Base-by-base conservation (phyloP, 768 basidiomycete species). In the Cystofilobasidium macerans region DNA sequence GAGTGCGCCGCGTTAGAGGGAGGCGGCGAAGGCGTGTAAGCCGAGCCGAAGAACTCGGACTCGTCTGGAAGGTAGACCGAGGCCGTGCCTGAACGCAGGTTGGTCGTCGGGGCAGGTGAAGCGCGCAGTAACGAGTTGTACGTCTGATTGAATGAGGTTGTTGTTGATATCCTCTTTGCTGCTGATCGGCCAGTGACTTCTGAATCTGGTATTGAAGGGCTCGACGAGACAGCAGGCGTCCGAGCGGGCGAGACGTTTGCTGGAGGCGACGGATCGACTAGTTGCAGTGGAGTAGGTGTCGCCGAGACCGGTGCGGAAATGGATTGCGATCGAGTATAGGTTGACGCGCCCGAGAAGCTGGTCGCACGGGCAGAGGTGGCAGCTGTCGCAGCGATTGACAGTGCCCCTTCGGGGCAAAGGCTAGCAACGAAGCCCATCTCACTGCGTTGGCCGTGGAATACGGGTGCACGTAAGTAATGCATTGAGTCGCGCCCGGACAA, bases 381-480 rank as follows among this genome's bases (percentile, higher is more conserved):
- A 2, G 13, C 4, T 2, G 62, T n/a, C 6, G 30, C n/a, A 12
- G 61, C 48, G 38, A 42, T 2, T 13, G 53, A 54, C 2, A 40
- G 51, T 35, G 62, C 12, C 16, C 1, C 7, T 7, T 24, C 12
- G 14, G 28, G 36, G 26, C 48, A 54, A 1, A 63, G 51, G 30
- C 35, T 38, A 2, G 62, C 35, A 7, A 63, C 62, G 36, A 26
- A 63, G 51, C 62, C 62, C 28, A 63, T 63, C 53, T 63, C 53
- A 26, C 62, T 63, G 36, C 12, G 61, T 38, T 7, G 0, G 12
- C 18, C 13, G 33, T 24, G 16, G 30, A 20, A 47, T 3, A 24
- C 16, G 3, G 11, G 48, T 9, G 30, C n/a, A n/a, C n/a, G n/a
- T 62, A 12, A 62, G 45, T 26, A 2, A 9, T 16, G 6, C 16